A percentile compares a stretch with the other conserved stretches of the same genome.
phyloP scores from a whole-genome alignment of 495 filamentous ascomycete genomes.

The Trichocladium uniseriatum region DNA sequence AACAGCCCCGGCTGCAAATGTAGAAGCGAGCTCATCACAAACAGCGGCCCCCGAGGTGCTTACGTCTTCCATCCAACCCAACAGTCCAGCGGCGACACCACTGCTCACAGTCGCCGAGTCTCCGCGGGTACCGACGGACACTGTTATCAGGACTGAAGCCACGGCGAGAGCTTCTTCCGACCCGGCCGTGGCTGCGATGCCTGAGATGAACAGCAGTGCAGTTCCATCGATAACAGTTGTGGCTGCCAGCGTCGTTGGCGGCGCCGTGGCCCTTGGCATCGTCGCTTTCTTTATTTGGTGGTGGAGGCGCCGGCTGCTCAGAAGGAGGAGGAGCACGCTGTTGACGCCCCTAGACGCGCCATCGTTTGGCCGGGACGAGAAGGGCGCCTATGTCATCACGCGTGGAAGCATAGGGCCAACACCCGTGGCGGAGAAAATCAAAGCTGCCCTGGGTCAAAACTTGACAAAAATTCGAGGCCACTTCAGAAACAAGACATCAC shows the following conservation, averaged over 20 bases:
- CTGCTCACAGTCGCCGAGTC: constrained; percentile 19
- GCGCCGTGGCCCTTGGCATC: constrained; percentile 35
- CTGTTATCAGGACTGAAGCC: constrained; percentile 7
- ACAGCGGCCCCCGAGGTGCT: constrained; percentile 9
- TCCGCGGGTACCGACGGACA: constrained; percentile 11
- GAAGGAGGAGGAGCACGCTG: constrained; percentile 34
- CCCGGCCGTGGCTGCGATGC: constrained; percentile 10
- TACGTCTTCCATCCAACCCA: constrained; percentile 12
- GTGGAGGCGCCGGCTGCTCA: constrained; percentile 33
- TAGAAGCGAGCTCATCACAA: constrained; percentile 9
- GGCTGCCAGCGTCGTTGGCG: constrained; percentile 43
- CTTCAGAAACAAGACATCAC: constrained; percentile 29
- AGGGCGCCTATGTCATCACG: constrained; percentile 34
- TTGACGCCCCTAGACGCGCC: constrained; percentile 37
- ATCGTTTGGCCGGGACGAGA: constrained; percentile 22
- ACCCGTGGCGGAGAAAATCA: constrained; percentile 29
- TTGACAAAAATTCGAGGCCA: constrained; percentile 29
- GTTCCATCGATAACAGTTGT: constrained; percentile 35
- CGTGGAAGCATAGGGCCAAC: constrained; percentile 36
- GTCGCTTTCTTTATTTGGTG: constrained; percentile 41
- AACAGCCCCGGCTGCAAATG: constrained; percentile 21
- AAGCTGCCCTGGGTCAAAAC: constrained; percentile 29
- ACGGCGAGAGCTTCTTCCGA: constrained; percentile 14
- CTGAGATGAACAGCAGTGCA: constrained; percentile 16
- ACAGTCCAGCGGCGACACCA: constrained; percentile 7